Evolutionary conservation across 2,329 filamentous ascomycete species (phyloP), one percentile per base, ranked within the genome.

Genomic region (Ophiocordyceps polyrhachis-furcata): DNA sequence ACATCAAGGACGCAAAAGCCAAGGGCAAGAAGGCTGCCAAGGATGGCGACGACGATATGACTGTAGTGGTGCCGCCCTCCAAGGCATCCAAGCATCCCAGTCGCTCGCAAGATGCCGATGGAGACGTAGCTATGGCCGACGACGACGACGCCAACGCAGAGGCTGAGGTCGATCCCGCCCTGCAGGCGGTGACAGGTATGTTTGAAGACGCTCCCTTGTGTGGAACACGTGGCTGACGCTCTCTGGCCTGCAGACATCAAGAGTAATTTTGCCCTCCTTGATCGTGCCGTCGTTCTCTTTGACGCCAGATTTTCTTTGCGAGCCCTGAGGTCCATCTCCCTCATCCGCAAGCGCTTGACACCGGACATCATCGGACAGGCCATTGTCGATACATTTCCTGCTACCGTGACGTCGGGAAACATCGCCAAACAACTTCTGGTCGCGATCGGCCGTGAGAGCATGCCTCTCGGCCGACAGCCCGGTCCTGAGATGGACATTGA

Each of bases 261-360:
- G 67, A 81, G 76, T 71, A 95, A 93, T 67, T 95, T 95, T 60
- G 76, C 78, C 44, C 74, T 98, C 51, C 74, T 98, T 58, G 88
- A 95, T 58, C 83, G 87, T 57, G 91, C 88, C 52, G 89, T 98
- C 51, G 73, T 80, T 51, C 78, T 93, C 55, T 98, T 96, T 63
- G 91, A 98, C 66, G 79, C 88, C 48, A 81, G 91, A 69, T 98
- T 95, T 67, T 86, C 89, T 46, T 81, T 98, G 51, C 79, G 91
- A 59, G 91, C 91, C 49, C 76, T 98, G 51, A 83, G 91, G 56
- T 93, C 88, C 55, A 93, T 96, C 67, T 94, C 91, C 38, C 88
- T 87, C 45, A 80, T 96, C 61, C 86, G 91, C 62, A 96, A 96
- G 72, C 79, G 85, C 52, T 73, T 94, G 53, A 84, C 81, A 14